These are phyloP conservation scores for Cryphonectria carpinicola DNA, from an alignment of 2,329 filamentous ascomycete species.

Conservation along the genomic window DNA sequence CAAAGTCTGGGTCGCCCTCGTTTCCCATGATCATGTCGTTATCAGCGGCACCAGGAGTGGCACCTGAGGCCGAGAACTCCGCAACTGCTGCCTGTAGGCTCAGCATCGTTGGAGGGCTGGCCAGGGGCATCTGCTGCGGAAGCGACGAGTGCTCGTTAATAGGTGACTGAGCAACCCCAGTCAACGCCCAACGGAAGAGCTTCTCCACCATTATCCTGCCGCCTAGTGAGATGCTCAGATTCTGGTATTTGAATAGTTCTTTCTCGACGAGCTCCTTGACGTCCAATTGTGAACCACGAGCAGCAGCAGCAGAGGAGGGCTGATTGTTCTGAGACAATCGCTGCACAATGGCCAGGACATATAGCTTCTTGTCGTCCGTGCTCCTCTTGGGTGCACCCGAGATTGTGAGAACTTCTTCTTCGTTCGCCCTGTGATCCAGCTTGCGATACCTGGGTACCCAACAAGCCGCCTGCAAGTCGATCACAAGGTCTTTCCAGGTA, in stretches of 20 bases:
- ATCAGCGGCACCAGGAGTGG: not conserved
- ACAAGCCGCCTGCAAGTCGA: constrained; percentile 15
- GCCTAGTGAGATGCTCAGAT: constrained; percentile 15
- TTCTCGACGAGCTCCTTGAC: constrained; percentile 21
- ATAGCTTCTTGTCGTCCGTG: constrained; percentile 16
- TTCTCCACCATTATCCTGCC: not conserved
- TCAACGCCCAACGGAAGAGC: constrained; percentile 8
- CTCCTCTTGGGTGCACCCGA: constrained; percentile 17
- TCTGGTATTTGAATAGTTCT: constrained; percentile 20
- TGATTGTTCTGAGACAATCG: not conserved
- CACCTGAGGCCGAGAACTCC: not conserved
- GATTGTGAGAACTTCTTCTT: constrained; percentile 22
- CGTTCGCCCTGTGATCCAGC: constrained; percentile 12
- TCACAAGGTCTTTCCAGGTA: constrained; percentile 13
- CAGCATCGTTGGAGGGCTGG: not conserved
- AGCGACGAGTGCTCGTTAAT: not conserved
- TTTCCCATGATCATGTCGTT: not conserved
- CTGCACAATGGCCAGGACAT: constrained; percentile 18
- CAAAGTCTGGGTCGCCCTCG: constrained; percentile 23
- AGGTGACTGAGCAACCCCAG: not conserved
- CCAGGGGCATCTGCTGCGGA: not conserved
- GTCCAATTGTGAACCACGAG: not conserved
- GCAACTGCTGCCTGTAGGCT: not conserved
- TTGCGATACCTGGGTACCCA: constrained; percentile 27
- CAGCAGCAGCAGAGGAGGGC: not conserved